phyloP scores from a whole-genome alignment of 1,139 yeast genomes.

The Yamadazyma dendronema region DNA sequence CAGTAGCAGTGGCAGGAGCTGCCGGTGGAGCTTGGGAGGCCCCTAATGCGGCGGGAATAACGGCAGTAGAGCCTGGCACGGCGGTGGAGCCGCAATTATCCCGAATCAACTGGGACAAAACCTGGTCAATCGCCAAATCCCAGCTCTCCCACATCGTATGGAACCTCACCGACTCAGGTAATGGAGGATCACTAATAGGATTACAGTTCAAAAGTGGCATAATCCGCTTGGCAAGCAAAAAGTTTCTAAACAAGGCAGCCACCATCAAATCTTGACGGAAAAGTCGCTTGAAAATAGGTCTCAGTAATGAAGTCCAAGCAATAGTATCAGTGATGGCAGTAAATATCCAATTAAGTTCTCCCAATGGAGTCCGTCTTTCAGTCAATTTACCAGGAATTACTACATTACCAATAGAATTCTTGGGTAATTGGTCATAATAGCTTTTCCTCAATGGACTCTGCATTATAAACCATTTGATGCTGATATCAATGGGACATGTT shows the following conservation, averaged over 20 bases:
- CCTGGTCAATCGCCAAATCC: constrained; percentile 97
- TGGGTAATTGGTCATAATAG: constrained; percentile 55
- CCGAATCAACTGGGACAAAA: constrained; percentile 65
- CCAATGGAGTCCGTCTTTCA: constrained; percentile 91
- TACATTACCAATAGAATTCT: constrained; percentile 58
- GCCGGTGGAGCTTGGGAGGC: no score
- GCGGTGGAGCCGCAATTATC: constrained; percentile 1
- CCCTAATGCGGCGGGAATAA: no score
- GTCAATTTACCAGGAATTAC: constrained; percentile 87
- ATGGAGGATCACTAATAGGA: constrained; percentile 90
- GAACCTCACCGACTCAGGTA: constrained; percentile 75
- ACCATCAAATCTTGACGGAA: constrained; percentile 96
- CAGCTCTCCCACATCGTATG: constrained; percentile 99
- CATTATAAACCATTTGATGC: constrained; percentile 88
- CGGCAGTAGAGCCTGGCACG: not conserved
- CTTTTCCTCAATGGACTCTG: constrained; percentile 70
- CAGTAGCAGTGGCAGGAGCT: no score
- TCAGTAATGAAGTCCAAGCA: constrained; percentile 92
- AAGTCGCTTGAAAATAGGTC: constrained; percentile 83
- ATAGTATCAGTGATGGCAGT: constrained; percentile 98
- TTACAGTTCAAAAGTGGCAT: constrained; percentile 95
- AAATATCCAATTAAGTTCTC: constrained; percentile 96
- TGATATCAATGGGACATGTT: constrained; percentile 93
- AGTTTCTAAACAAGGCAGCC: constrained; percentile 92
- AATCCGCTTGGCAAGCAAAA: constrained; percentile 83